Evolutionary conservation across 495 filamentous ascomycete genomes (phyloP).

Genomic region (Neurospora tetraspora): DNA sequence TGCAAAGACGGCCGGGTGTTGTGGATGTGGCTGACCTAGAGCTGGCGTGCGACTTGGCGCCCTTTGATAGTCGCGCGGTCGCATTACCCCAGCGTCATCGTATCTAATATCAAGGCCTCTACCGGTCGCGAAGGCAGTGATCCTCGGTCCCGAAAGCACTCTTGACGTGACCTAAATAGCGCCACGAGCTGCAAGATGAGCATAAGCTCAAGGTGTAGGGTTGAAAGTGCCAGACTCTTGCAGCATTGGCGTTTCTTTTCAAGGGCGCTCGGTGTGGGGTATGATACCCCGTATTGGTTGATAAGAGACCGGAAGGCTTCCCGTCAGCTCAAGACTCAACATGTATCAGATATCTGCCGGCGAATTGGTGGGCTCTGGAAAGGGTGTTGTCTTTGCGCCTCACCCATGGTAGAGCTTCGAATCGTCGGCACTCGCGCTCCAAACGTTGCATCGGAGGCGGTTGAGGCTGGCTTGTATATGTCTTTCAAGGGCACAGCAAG

Average conservation of each 20-base stretch:
- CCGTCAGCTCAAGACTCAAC: neutral
- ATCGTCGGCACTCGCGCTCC: neutral
- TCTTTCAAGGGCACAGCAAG: neutral
- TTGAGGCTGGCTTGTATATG: neutral
- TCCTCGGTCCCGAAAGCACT: conserved; percentile 2
- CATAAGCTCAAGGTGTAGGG: neutral
- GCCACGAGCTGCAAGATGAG: neutral
- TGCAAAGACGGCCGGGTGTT: neutral
- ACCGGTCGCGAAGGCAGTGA: neutral
- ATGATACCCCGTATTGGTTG: conserved; percentile 2
- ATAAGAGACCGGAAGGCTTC: neutral
- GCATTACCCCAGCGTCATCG: neutral
- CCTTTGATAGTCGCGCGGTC: neutral
- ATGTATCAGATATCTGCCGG: neutral
- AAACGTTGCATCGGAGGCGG: neutral
- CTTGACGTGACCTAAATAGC: neutral
- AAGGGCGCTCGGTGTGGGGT: conserved; percentile 2
- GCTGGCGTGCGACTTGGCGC: neutral
- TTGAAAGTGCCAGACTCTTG: neutral
- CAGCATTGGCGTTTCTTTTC: neutral
- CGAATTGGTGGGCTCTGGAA: neutral
- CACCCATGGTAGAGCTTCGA: neutral
- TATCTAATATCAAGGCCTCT: neutral
- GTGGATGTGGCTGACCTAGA: neutral
- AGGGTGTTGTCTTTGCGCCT: neutral